Evolutionary conservation across 192 early-diverging fungal species (phyloP).

Genomic region (Haplosporangium gracile): DNA sequence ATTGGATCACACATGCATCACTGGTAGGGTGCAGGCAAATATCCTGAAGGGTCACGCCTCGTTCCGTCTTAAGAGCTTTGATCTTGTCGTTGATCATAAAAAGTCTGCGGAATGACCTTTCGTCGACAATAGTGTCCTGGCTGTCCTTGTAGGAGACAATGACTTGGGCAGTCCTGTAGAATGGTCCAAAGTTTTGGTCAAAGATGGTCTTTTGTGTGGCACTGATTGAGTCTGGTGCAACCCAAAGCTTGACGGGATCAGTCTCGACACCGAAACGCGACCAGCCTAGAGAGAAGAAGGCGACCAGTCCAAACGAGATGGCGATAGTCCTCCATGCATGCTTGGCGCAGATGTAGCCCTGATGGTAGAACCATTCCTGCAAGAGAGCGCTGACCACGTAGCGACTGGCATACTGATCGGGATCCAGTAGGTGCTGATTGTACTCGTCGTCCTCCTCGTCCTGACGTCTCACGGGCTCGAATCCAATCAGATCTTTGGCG

Average conservation of each 20-base stretch:
- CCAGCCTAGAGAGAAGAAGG: conserved; percentile 70
- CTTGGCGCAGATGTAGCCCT: conserved; percentile 68
- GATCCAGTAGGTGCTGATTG: conserved; percentile 55
- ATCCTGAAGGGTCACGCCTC: conserved; percentile 62
- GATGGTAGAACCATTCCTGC: conserved; percentile 73
- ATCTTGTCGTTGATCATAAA: conserved; percentile 67
- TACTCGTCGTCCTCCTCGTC: conserved; percentile 59
- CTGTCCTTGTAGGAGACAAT: conserved; percentile 61
- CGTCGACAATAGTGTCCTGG: conserved; percentile 55
- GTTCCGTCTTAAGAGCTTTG: conserved; percentile 44
- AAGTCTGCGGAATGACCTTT: conserved; percentile 57
- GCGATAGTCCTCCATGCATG: conserved; percentile 67
- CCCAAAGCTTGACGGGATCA: conserved; percentile 73
- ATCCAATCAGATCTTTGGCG: conserved; percentile 48
- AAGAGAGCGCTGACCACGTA: conserved; percentile 65
- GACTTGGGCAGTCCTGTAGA: conserved; percentile 76
- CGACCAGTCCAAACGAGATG: conserved; percentile 56
- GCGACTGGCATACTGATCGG: conserved; percentile 60
- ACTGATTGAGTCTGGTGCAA: conserved; percentile 67
- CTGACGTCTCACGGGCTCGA: conserved; percentile 60
- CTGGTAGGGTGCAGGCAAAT: conserved; percentile 72
- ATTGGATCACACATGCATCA: conserved; percentile 72
- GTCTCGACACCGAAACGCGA: conserved; percentile 65
- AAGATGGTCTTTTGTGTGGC: conserved; percentile 69
- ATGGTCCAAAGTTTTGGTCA: conserved; percentile 73